Evolutionary conservation across 2,329 filamentous ascomycete genomes (phyloP).

Genomic region (Tetracladium maxilliforme): DNA sequence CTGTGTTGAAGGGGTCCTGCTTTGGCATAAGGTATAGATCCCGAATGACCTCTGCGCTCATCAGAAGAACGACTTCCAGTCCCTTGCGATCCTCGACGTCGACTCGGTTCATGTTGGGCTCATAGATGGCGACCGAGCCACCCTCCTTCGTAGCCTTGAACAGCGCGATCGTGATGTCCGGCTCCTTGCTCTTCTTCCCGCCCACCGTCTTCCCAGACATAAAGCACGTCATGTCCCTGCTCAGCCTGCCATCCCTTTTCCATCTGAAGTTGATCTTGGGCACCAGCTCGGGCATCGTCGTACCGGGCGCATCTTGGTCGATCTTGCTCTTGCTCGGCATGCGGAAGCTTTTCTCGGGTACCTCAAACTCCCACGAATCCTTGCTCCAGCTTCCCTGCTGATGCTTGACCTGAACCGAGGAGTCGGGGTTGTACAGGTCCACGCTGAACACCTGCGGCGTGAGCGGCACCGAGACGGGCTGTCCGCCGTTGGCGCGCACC

Average conservation of each 20-base stretch:
- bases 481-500: constrained; percentile 52
- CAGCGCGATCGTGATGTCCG: constrained; percentile 87
- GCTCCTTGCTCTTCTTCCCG: constrained; percentile 72
- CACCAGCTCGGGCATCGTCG: constrained; percentile 32
- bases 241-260: constrained; percentile 76
- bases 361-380: constrained; percentile 81
- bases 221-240: constrained; percentile 79
- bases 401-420: constrained; percentile 56
- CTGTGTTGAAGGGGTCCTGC: constrained; percentile 67
- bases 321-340: constrained; percentile 64
- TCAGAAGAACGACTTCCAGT: constrained; percentile 64
- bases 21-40: constrained; percentile 51
- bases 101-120: constrained; percentile 79
- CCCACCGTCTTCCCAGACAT: constrained; percentile 64
- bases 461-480: constrained; percentile 53
- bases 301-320: constrained; percentile 49
- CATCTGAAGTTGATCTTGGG: constrained; percentile 77
- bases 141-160: constrained; percentile 55
- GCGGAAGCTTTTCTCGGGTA: constrained; percentile 75
- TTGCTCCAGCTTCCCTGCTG: constrained; percentile 68
- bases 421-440: constrained; percentile 88
- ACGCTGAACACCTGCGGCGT: constrained; percentile 70
- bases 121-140: constrained; percentile 86
- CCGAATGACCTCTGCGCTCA: constrained; percentile 48
- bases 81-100: constrained; percentile 93